These are phyloP conservation scores for Lolium rigidum DNA, from an alignment of 176 grass and related monocot genomes.

Conservation along the genomic window DNA sequence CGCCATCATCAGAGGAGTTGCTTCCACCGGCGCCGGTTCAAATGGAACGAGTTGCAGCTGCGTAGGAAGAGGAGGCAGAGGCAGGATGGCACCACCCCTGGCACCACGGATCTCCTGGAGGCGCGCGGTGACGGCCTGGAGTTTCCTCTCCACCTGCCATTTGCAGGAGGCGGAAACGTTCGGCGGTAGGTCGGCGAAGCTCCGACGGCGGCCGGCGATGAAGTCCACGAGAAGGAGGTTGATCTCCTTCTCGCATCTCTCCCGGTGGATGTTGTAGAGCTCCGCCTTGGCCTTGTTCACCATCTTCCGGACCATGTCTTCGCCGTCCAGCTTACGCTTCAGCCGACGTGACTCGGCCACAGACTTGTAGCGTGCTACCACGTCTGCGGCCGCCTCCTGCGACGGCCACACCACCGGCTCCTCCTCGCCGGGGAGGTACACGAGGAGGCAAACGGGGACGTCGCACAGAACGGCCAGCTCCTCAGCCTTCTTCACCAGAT, in stretches of 20 bases:
- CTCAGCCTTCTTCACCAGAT: background rate
- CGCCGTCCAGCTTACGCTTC: slow-evolving; percentile 40
- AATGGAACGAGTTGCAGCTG: background rate
- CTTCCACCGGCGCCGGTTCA: background rate
- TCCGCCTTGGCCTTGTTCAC: background rate
- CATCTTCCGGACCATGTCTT: background rate
- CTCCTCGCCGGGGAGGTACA: slow-evolving; percentile 13
- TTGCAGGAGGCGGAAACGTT: background rate
- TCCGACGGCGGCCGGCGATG: background rate
- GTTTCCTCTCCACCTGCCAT: background rate
- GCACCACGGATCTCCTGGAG: slow-evolving; percentile 3
- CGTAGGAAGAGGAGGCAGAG: too few relatives aligned
- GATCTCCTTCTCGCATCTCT: slow-evolving; percentile 23
- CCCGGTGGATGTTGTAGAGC: slow-evolving; percentile 11
- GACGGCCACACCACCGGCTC: slow-evolving; percentile 33
- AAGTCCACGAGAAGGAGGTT: slow-evolving; percentile 35
- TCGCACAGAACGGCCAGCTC: slow-evolving; percentile 14
- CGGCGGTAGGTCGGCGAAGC: background rate
- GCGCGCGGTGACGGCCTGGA: background rate
- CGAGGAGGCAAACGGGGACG: background rate
- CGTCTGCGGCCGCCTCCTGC: background rate
- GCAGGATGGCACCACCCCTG: background rate
- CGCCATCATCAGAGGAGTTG: too few relatives aligned
- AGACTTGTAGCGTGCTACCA: background rate
- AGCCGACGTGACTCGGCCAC: background rate